Evolutionary conservation across 129 eudicot genomes (phyloP).

Genomic region (Lonicera japonica): DNA sequence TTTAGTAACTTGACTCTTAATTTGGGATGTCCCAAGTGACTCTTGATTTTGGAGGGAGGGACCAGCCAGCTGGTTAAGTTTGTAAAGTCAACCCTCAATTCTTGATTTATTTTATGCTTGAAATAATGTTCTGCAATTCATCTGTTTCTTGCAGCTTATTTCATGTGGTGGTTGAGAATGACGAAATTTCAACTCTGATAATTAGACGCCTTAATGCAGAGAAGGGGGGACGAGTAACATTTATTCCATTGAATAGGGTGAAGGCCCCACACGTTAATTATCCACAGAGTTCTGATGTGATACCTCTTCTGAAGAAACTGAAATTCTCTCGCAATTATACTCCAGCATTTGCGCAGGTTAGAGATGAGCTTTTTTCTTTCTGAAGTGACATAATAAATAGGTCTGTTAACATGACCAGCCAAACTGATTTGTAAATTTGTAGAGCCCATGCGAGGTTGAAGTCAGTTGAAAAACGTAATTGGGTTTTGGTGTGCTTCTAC

Average conservation of each 20-base stretch:
- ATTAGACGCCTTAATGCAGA: conserved; percentile 80
- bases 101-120: not conserved
- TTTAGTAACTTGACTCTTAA: too few relatives aligned
- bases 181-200: conserved; percentile 82
- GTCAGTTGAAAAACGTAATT: too few relatives aligned
- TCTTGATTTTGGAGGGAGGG: too few relatives aligned
- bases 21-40: too few relatives aligned
- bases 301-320: conserved; percentile 74
- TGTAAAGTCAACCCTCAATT: not conserved
- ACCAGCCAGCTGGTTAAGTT: not conserved
- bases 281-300: conserved; percentile 77
- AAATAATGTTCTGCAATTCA: conserved; percentile 2
- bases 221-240: conserved; percentile 95
- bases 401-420: not conserved
- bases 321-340: conserved; percentile 39
- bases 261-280: conserved; percentile 69
- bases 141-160: conserved; percentile 58
- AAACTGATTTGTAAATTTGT: not conserved
- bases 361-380: conserved; percentile 8
- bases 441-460: too few relatives aligned
- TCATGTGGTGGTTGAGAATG: conserved; percentile 90
- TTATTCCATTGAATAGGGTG: conserved; percentile 94
- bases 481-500: too few relatives aligned
- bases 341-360: conserved; percentile 85
- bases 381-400: not conserved